Conservation (phyloP, 768 basidiomycete genomes). For the Kwoniella bestiolae region DNA sequence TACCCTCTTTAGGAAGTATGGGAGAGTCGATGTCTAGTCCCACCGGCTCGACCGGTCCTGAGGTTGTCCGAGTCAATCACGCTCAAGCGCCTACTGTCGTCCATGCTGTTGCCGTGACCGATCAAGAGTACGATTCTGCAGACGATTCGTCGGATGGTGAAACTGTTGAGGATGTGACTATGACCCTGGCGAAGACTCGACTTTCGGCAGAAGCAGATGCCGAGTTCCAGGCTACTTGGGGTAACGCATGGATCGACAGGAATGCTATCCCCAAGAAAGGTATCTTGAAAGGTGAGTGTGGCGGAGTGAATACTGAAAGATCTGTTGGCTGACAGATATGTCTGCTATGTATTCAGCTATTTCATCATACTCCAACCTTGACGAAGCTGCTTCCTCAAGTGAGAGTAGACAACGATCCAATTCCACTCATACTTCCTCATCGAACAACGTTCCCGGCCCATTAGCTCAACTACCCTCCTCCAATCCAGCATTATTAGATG, state of each 20-base stretch:
- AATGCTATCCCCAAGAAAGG: constrained; percentile 70
- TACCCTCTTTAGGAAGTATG: constrained; percentile 19
- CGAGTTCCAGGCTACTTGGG: constrained; percentile 71
- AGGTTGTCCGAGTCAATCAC: constrained; percentile 59
- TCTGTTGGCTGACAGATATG: not conserved
- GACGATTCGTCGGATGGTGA: constrained; percentile 60
- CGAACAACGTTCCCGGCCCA: constrained; percentile 67
- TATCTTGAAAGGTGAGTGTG: constrained; percentile 80
- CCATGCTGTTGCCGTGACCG: constrained; percentile 55
- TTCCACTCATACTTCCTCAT: constrained; percentile 66
- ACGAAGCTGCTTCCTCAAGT: constrained; percentile 6
- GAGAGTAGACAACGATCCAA: constrained; percentile 65
- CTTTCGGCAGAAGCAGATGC: constrained; percentile 54
- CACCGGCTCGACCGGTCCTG: constrained; percentile 19
- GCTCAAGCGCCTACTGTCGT: constrained; percentile 62
- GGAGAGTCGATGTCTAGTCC: constrained; percentile 5
- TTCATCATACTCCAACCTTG: constrained; percentile 23
- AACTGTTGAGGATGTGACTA: constrained; percentile 60
- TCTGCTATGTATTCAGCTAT: too few relatives aligned
- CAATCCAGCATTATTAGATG: constrained; percentile 62
- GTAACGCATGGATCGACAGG: constrained; percentile 70
- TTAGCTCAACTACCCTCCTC: constrained; percentile 71
- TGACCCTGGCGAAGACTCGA: constrained; percentile 31
- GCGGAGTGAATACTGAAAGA: too few relatives aligned
- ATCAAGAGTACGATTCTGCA: constrained; percentile 65